phyloP scores from a whole-genome alignment of 164 flowering plant species.

The Saururus chinensis region DNA sequence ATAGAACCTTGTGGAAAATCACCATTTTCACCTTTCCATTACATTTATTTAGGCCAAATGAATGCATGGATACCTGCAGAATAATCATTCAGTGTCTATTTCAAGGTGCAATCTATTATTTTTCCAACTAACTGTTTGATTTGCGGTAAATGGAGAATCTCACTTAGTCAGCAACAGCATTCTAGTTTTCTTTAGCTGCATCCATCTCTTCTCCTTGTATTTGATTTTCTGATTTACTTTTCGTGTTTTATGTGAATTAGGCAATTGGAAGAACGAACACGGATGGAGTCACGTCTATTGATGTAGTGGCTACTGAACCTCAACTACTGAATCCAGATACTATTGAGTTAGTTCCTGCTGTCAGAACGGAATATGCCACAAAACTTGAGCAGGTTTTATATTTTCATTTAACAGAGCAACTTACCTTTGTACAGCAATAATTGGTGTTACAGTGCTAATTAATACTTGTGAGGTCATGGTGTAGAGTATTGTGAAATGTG shows the following conservation, averaged over 20 bases:
- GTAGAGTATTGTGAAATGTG: no score
- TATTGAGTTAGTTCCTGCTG: conserved; percentile 47
- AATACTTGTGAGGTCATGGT: neutral
- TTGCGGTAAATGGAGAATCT: conserved; percentile 21
- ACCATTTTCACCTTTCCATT: conserved; percentile 2
- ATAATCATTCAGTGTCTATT: conserved; percentile 21
- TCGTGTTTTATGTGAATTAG: conserved; percentile 14
- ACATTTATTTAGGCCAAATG: conserved; percentile 12
- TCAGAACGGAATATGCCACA: conserved; percentile 54
- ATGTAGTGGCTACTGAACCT: conserved; percentile 32
- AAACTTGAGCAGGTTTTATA: conserved; percentile 57
- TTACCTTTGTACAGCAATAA: neutral
- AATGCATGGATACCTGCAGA: conserved; percentile 21
- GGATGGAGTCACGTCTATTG: conserved; percentile 9
- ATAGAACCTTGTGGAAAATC: neutral
- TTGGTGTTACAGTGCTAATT: neutral
- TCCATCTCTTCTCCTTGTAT: no score
- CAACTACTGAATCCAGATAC: conserved; percentile 42
- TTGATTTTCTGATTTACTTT: neutral
- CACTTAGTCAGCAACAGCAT: no score
- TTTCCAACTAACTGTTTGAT: conserved; percentile 52
- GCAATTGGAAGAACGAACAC: conserved; percentile 27
- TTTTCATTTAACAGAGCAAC: neutral
- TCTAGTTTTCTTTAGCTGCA: no score
- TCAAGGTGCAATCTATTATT: conserved; percentile 22